These are phyloP conservation scores for Rhodamnia argentea DNA, from an alignment of 345 rosid genomes.

Conservation along the genomic window DNA sequence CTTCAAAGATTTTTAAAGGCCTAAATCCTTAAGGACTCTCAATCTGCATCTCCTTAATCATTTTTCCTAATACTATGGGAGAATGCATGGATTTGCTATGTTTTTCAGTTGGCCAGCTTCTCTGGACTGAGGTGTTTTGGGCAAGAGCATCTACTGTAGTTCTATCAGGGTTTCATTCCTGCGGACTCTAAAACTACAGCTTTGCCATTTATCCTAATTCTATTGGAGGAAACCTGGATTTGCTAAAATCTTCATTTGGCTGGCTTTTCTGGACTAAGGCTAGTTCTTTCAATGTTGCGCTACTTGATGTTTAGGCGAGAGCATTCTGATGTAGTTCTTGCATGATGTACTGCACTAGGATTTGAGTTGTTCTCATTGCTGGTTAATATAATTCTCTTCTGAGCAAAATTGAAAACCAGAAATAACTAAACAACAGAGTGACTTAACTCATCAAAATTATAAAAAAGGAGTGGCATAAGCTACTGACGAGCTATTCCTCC, in stretches of 20 bases:
- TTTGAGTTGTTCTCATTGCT: neutral
- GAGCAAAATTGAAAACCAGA: neutral
- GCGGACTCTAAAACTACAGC: neutral
- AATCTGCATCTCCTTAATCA: neutral
- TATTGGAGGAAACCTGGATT: neutral
- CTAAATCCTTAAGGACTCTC: neutral
- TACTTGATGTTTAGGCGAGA: neutral
- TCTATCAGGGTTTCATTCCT: neutral
- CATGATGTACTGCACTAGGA: neutral
- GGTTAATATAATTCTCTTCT: neutral
- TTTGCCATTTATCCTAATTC: neutral
- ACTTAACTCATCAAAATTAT: neutral
- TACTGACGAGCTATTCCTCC: neutral
- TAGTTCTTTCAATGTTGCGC: neutral
- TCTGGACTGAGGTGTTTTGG: neutral
- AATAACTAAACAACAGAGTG: neutral
- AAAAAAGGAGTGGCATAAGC: neutral
- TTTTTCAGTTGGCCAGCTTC: neutral
- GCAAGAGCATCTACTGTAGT: neutral
- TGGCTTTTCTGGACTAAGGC: neutral
- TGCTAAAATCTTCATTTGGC: neutral
- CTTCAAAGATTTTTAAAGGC: neutral
- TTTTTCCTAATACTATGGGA: neutral
- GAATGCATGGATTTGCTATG: neutral
- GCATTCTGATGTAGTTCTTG: neutral